phyloP scores from a whole-genome alignment of 192 early-diverging fungal genomes.

The Martensiomyces pterosporus region DNA sequence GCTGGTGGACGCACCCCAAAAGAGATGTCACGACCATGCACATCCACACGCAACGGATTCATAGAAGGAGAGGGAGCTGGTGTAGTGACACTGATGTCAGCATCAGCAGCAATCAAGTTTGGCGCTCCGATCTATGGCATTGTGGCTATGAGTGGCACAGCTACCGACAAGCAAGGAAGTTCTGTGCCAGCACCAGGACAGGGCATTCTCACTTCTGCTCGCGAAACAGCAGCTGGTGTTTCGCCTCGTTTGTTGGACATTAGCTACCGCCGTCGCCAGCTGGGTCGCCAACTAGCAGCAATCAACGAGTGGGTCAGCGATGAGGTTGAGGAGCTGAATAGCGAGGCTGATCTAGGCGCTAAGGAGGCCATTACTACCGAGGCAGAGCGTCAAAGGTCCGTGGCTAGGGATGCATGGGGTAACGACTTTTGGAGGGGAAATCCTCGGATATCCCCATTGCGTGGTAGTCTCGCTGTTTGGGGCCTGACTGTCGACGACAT shows the following conservation, averaged over 20 bases:
- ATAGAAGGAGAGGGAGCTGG: conserved; percentile 93
- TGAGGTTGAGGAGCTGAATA: conserved; percentile 3
- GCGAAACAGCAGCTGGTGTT: conserved; percentile 54
- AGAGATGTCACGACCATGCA: conserved; percentile 92
- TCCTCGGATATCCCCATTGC: conserved; percentile 75
- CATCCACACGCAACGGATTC: conserved; percentile 86
- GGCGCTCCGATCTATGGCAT: conserved; percentile 89
- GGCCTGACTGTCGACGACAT: conserved; percentile 92
- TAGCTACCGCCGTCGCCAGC: conserved; percentile 79
- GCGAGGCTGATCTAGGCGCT: neutral
- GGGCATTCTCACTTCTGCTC: conserved; percentile 88
- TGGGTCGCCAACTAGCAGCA: conserved; percentile 42
- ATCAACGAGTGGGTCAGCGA: conserved; percentile 14
- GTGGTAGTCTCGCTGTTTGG: conserved; percentile 81
- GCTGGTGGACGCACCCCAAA: conserved; percentile 75
- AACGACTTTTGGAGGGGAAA: conserved; percentile 81
- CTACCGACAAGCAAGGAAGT: conserved; percentile 93
- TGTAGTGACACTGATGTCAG: conserved; percentile 85
- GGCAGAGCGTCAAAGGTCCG: conserved; percentile 63
- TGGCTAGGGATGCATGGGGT: conserved; percentile 74
- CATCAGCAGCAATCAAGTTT: conserved; percentile 79
- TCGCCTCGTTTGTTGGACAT: conserved; percentile 71
- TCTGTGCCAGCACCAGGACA: conserved; percentile 95
- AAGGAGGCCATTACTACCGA: conserved; percentile 46
- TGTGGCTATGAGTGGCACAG: conserved; percentile 80